phyloP scores from a whole-genome alignment of 176 grass and related monocot species.

The Thinopyrum elongatum region DNA sequence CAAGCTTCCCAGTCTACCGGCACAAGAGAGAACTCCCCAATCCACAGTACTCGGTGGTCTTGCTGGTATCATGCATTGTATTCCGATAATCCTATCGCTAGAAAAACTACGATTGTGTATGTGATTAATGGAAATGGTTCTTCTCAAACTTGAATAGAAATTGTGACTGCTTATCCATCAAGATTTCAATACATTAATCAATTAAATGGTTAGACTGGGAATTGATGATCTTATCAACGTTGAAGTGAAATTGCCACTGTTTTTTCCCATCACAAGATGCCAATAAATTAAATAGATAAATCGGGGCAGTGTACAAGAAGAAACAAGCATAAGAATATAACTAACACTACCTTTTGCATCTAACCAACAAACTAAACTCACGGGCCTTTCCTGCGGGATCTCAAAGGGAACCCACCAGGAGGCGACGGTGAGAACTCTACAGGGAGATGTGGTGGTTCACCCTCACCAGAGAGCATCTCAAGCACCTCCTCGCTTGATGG shows the following conservation, averaged over 20 bases:
- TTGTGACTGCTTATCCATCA: slow-evolving; percentile 1
- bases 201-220: slow-evolving; percentile 20
- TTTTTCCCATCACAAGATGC: slow-evolving; percentile 30
- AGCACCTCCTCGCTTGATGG: slow-evolving; percentile 70
- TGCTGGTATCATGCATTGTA: not conserved
- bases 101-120: not conserved
- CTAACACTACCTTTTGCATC: slow-evolving; percentile 27
- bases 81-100: not conserved
- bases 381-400: slow-evolving; percentile 62
- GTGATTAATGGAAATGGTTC: not conserved
- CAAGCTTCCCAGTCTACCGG: slow-evolving; percentile 28
- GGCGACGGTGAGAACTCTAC: slow-evolving; percentile 85
- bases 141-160: slow-evolving; percentile 26
- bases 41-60: not conserved
- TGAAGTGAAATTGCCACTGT: slow-evolving; percentile 26
- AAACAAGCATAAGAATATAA: slow-evolving; percentile 29
- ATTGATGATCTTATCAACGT: not conserved
- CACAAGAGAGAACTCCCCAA: not conserved
- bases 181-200: slow-evolving; percentile 29
- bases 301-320: slow-evolving; percentile 46
- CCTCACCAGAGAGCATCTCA: slow-evolving; percentile 66
- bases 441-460: slow-evolving; percentile 68
- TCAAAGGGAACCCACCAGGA: slow-evolving; percentile 71
- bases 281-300: slow-evolving; percentile 38
- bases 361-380: slow-evolving; percentile 52